Evolutionary conservation across 495 filamentous ascomycete genomes (phyloP).

Genomic region (Neurospora terricola): DNA sequence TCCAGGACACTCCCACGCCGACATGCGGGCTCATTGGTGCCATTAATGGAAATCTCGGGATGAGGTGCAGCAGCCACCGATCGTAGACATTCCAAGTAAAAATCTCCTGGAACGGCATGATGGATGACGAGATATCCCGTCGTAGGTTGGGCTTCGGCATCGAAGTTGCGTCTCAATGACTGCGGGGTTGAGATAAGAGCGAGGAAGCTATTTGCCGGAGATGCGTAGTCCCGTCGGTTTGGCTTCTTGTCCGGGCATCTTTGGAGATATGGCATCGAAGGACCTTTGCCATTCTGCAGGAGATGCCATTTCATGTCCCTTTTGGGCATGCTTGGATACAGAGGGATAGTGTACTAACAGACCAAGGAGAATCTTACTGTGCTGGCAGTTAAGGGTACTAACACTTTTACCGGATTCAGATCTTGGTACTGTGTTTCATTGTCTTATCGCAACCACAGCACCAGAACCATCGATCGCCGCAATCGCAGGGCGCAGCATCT

Average conservation of each 20-base stretch:
- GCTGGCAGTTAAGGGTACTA: not conserved
- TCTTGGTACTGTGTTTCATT: not conserved
- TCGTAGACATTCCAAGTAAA: not conserved
- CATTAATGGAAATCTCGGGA: conserved; percentile 10
- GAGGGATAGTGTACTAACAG: not conserved
- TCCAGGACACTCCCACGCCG: conserved; percentile 7
- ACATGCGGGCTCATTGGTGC: conserved; percentile 7
- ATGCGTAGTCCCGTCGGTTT: not conserved
- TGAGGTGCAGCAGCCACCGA: conserved; percentile 7
- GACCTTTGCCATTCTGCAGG: not conserved
- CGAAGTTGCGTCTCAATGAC: not conserved
- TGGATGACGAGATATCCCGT: not conserved
- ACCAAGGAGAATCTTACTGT: not conserved
- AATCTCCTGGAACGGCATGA: not conserved
- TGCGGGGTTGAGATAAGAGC: not conserved
- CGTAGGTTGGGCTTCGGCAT: not conserved
- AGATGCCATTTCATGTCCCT: not conserved
- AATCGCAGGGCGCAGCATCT: not conserved
- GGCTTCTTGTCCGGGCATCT: not conserved
- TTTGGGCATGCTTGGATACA: not conserved
- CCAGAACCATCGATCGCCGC: not conserved
- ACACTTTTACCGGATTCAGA: not conserved
- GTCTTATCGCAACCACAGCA: not conserved
- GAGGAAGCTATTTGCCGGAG: not conserved
- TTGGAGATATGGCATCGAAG: not conserved